These are phyloP conservation scores for Noccaea caerulescens DNA, from an alignment of 345 rosid genomes.

Conservation along the genomic window DNA sequence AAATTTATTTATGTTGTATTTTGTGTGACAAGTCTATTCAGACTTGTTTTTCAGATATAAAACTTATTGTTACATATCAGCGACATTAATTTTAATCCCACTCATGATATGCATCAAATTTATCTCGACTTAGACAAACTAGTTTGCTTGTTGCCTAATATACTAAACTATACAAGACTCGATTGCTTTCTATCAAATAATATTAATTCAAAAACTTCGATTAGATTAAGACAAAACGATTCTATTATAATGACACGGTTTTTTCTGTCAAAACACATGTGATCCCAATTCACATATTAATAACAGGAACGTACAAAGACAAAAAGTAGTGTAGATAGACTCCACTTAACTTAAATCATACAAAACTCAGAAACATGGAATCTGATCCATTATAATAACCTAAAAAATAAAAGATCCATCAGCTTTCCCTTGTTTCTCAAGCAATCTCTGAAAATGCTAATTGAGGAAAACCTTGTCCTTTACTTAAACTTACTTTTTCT, in stretches of 20 bases:
- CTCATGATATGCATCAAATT: not conserved
- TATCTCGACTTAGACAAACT: not conserved
- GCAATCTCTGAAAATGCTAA: slow-evolving; percentile 45
- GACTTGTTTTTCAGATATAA: not conserved
- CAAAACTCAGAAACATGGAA: slow-evolving; percentile 41
- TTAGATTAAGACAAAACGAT: slow-evolving; percentile 17
- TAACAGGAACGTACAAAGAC: slow-evolving; percentile 23
- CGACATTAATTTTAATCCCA: not conserved
- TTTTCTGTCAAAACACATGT: slow-evolving; percentile 28
- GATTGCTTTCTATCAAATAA: not conserved
- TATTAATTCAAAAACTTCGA: not conserved
- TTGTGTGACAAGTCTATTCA: not conserved
- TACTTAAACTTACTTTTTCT: not conserved
- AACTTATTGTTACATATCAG: not conserved
- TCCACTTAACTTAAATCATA: slow-evolving; percentile 27
- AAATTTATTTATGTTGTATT: not conserved
- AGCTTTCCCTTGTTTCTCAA: slow-evolving; percentile 31
- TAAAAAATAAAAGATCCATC: slow-evolving; percentile 24
- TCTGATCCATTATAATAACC: slow-evolving; percentile 35
- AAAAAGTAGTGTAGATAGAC: slow-evolving; percentile 17
- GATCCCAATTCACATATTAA: slow-evolving; percentile 30
- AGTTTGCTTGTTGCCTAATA: not conserved
- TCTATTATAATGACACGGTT: slow-evolving; percentile 13
- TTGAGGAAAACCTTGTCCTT: slow-evolving; percentile 30
- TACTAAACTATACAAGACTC: not conserved